Base-by-base conservation (phyloP, 2,329 filamentous ascomycete species). In the Paracoccidioides brasiliensis region DNA sequence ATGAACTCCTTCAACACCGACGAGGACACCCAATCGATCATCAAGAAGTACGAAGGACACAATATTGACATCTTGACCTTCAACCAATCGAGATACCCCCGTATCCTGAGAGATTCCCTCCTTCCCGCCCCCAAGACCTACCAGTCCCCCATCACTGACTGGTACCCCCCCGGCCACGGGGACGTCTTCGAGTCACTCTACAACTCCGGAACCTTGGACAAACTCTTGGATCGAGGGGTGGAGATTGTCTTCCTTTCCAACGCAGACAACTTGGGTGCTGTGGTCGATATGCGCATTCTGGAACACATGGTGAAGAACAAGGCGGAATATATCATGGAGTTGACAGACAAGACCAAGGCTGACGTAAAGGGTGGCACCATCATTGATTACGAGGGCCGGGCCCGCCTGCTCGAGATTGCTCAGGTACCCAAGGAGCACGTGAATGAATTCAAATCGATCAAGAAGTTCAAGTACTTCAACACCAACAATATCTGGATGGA, bases 391-490 rank as follows among this genome's bases (percentile, higher is more conserved):
- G 93, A 98, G 72, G 91, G 91, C 68, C 90, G 88, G 56, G 91
- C 94, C 64, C 90, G 93, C 70, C 86, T 98, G 63, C 86, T 98
- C 54, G 93, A 98, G 79, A 96, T 98, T 67, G 93, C 93, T 12
- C 93, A 98, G 80, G 93, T 98, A 40, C 93, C 93, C 76, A 98
- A 97, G 84, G 89, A 98, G 80, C 93, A 98, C 77, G 88, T 93
- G 73, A 97, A 98, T 78, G 93, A 98, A 79, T 98, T 98, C 88
- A 98, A 98, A 85, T 96, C 90, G 51, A 98, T 98, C 81, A 98
- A 98, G 86, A 98, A 98, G 82, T 98, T 98, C 86, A 96, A 95
- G 82, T 98, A 98, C 84, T 98, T 98, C 86, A 98, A 98, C 84
- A 98, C 93, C 76, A 98, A 98, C 87, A 98, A 98, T 83, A 96